Evolutionary conservation across 1,139 yeast genomes (phyloP).

Genomic region (Nadsonia commutata): DNA sequence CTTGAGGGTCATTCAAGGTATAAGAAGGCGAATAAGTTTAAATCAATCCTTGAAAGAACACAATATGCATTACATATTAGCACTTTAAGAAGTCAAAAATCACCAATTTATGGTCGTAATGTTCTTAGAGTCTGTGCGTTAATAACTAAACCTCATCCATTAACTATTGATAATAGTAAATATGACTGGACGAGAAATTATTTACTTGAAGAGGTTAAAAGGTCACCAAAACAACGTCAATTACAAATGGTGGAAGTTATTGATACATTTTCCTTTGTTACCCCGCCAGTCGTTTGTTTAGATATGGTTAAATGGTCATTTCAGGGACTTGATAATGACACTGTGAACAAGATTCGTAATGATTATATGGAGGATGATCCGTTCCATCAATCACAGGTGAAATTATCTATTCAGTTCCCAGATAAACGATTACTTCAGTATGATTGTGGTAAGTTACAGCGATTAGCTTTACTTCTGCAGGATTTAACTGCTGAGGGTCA

Average conservation of each 20-base stretch:
- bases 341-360: conserved; percentile 2
- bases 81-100: conserved; percentile 17
- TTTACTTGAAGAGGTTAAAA: conserved; percentile 23
- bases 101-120: conserved; percentile 22
- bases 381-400: conserved; percentile 73
- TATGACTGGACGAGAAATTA: conserved; percentile 15
- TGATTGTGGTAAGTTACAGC: conserved; percentile 94
- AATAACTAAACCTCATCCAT: not conserved
- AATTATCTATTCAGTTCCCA: conserved; percentile 87
- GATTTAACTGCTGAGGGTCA: conserved; percentile 77
- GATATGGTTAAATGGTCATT: conserved; percentile 49
- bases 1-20: conserved; percentile 48
- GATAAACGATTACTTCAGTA: conserved; percentile 83
- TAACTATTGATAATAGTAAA: conserved; percentile 6
- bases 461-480: conserved; percentile 58
- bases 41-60: conserved; percentile 15
- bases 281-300: conserved; percentile 72
- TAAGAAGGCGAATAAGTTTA: conserved; percentile 25
- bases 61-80: conserved; percentile 52
- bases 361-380: conserved; percentile 36
- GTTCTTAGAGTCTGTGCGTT: conserved; percentile 6
- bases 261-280: conserved; percentile 70
- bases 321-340: conserved; percentile 21
- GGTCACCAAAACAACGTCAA: conserved; percentile 31
- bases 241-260: conserved; percentile 35